Conservation (phyloP, 2,329 filamentous ascomycete species). For the Dothidotthia symphoricarpi region DNA sequence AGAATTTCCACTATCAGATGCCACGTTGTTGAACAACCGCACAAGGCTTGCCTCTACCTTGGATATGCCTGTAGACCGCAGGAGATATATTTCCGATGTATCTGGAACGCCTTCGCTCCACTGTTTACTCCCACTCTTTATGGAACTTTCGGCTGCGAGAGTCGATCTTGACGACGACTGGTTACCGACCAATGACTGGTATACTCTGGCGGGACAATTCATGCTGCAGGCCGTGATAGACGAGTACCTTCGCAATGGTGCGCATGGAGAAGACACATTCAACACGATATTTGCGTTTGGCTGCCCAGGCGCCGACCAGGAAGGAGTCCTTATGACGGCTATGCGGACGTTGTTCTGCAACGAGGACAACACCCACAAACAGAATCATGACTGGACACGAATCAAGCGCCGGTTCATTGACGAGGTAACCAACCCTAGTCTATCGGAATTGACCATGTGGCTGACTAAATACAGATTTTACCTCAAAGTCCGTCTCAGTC, state of each 20-base stretch:
- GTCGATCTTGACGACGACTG: slow-evolving; percentile 32
- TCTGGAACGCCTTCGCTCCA: slow-evolving; percentile 41
- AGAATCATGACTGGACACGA: slow-evolving; percentile 39
- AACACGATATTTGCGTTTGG: slow-evolving; percentile 50
- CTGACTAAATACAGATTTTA: slow-evolving; percentile 16
- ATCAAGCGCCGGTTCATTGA: slow-evolving; percentile 38
- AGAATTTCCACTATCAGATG: slow-evolving; percentile 29
- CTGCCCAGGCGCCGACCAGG: slow-evolving; percentile 28
- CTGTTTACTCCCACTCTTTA: slow-evolving; percentile 50
- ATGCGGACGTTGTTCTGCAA: slow-evolving; percentile 39
- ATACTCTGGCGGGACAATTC: slow-evolving; percentile 48
- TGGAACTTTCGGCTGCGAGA: slow-evolving; percentile 51
- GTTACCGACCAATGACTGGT: slow-evolving; percentile 43
- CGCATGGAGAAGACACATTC: slow-evolving; percentile 38
- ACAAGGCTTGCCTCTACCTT: slow-evolving; percentile 25
- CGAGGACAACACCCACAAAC: slow-evolving; percentile 28
- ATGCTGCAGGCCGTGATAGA: slow-evolving; percentile 54
- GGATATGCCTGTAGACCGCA: slow-evolving; percentile 24
- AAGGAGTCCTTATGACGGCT: slow-evolving; percentile 28
- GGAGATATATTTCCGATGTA: slow-evolving; percentile 31
- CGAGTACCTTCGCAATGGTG: slow-evolving; percentile 46
- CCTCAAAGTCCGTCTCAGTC: slow-evolving; percentile 19
- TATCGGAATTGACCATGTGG: neutral
- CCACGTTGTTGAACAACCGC: slow-evolving; percentile 30
- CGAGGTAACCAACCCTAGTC: slow-evolving; percentile 14